phyloP scores from a whole-genome alignment of 768 basidiomycete species.

The Panaeolus cyanescens region DNA sequence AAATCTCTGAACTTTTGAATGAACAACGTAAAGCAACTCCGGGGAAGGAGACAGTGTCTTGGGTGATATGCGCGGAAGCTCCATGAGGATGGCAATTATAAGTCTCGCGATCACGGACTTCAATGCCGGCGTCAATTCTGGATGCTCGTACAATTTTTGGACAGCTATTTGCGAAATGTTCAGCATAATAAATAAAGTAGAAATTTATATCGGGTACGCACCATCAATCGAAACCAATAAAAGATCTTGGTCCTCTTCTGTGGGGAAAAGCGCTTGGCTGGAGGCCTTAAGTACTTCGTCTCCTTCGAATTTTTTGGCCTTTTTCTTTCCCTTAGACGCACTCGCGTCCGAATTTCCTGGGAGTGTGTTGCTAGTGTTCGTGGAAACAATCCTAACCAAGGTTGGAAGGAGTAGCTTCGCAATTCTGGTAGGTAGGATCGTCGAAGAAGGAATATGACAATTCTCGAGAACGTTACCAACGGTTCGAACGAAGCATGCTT shows the following conservation, averaged over 20 bases:
- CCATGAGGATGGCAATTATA: constrained; percentile 56
- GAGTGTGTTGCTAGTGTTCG: constrained; percentile 16
- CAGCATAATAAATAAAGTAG: constrained; percentile 2
- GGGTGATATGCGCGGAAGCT: constrained; percentile 56
- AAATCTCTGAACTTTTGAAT: constrained; percentile 45
- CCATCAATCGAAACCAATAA: constrained; percentile 61
- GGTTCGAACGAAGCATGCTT: constrained; percentile 45
- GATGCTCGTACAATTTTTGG: constrained; percentile 46
- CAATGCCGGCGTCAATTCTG: constrained; percentile 51
- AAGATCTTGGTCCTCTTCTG: constrained; percentile 49
- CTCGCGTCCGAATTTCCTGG: constrained; percentile 27
- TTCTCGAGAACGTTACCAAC: constrained; percentile 42
- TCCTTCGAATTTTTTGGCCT: constrained; percentile 70
- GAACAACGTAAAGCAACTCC: constrained; percentile 46
- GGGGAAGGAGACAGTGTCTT: constrained; percentile 56
- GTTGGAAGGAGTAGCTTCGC: constrained; percentile 46
- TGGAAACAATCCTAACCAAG: constrained; percentile 48
- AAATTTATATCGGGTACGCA: constrained; percentile 32
- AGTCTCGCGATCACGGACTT: constrained; percentile 63
- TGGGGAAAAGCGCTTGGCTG: constrained; percentile 49
- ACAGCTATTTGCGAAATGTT: constrained; percentile 42
- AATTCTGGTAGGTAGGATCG: constrained; percentile 52
- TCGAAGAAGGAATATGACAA: constrained; percentile 49
- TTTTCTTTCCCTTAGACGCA: constrained; percentile 64
- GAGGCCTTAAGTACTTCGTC: constrained; percentile 67